Evolutionary conservation across 2,329 filamentous ascomycete genomes (phyloP), one percentile per base, ranked within the genome.

Genomic region (Ophiosphaerella korrae): DNA sequence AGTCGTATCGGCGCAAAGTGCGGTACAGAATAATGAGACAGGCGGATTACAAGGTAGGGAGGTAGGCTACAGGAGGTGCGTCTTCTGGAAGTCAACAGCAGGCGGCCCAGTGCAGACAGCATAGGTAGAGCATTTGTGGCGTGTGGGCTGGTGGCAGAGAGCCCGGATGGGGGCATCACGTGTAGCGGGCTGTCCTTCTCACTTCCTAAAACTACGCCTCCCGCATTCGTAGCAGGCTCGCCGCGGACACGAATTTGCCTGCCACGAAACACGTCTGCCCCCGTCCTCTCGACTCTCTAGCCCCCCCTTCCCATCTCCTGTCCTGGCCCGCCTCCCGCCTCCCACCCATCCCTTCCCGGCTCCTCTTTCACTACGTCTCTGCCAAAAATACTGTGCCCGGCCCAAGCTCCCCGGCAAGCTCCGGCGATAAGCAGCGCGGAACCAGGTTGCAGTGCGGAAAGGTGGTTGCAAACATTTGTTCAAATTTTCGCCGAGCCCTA

Each of bases 401-500:
- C 31, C 29, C 37, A 37, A 48, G 44, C 42, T 38, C 47, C 18
- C 58, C 60, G 60, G 60, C 61, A 63, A 64, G 56, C 60, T 58
- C 60, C 61, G 61, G 61, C 63, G 48, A 50, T 42, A 44, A 63
- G 51, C 55, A 62, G 58, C 35, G 47, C 26, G 47, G 49, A 66
- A 62, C 48, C 59, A 62, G 56, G 57, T 56, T 59, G 35, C 44
- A 39, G 48, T 48, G 58, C 62, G 63, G 53, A 64, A 62, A 29
- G 59, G 57, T 65, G 65, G 62, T 60, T 48, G 57, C 53, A 52
- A 58, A 48, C 48, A 56, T 51, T 60, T 57, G 60, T 60, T 56
- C 55, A 65, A 63, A 62, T 60, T 68, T 68, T 63, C 58, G 49
- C 60, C 59, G 58, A 47, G 45, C 46, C 55, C 50, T 55, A 6